phyloP scores from a whole-genome alignment of 2,329 filamentous ascomycete species.

The Trichoderma afroharzianum region DNA sequence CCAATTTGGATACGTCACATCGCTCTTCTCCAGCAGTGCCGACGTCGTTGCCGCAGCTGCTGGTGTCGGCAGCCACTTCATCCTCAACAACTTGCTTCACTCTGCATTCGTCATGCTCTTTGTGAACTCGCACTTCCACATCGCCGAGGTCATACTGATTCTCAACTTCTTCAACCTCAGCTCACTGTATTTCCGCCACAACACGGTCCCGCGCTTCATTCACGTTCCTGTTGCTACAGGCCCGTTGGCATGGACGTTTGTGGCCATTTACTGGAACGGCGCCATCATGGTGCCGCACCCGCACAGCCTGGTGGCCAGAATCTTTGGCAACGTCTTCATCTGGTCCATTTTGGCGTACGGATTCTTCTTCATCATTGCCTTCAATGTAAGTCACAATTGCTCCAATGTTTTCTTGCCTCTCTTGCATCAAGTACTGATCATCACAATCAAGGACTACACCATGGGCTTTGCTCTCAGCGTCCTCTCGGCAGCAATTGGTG shows the following conservation, averaged over 20 bases:
- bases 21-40: conserved; percentile 67
- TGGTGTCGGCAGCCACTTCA: conserved; percentile 79
- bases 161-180: conserved; percentile 80
- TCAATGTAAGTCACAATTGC: conserved; percentile 53
- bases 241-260: conserved; percentile 79
- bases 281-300: conserved; percentile 74
- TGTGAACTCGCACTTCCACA: conserved; percentile 69
- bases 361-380: conserved; percentile 67
- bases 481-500: conserved; percentile 69
- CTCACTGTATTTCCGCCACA: conserved; percentile 76
- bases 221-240: conserved; percentile 72
- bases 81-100: conserved; percentile 78
- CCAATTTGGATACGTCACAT: conserved; percentile 70
- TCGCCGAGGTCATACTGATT: conserved; percentile 71
- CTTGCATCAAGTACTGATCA: background rate
- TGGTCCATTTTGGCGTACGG: conserved; percentile 80
- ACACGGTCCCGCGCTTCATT: conserved; percentile 66
- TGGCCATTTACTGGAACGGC: conserved; percentile 85
- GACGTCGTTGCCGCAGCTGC: conserved; percentile 65
- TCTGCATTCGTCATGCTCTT: conserved; percentile 82
- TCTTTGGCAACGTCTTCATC: conserved; percentile 83
- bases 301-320: conserved; percentile 63
- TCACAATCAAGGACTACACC: conserved; percentile 55
- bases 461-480: conserved; percentile 77
- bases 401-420: too few relatives aligned